Evolutionary conservation across 768 basidiomycete genomes (phyloP).

Genomic region (Suillus variegatus): DNA sequence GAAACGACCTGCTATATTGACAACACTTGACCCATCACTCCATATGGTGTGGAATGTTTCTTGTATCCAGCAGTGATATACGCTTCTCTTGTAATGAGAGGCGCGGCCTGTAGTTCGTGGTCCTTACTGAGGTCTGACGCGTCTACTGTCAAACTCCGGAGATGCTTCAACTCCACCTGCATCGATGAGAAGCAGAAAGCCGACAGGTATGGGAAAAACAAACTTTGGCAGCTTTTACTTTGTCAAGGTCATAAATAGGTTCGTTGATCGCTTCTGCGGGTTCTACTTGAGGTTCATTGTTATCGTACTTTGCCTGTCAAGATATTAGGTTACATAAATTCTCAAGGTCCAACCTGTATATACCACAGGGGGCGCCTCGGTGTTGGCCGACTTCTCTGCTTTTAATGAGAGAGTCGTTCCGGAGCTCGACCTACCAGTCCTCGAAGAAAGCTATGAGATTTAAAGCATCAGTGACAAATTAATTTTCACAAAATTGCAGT

Average conservation of each 20-base stretch:
- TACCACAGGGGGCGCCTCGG: neutral
- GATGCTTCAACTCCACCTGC: constrained; percentile 9
- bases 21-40: constrained; percentile 48
- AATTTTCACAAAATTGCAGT: neutral
- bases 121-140: constrained; percentile 4
- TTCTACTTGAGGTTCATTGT: neutral
- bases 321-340: neutral
- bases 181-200: neutral
- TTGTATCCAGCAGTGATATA: constrained; percentile 23
- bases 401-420: neutral
- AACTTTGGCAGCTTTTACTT: constrained; percentile 2
- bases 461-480: neutral
- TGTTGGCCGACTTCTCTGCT: neutral
- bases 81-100: constrained; percentile 45
- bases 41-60: constrained; percentile 45
- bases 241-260: neutral
- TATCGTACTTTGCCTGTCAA: neutral
- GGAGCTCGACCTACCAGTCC: neutral
- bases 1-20: constrained; percentile 37
- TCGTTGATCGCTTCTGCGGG: neutral
- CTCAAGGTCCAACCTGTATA: neutral
- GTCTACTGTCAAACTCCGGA: neutral
- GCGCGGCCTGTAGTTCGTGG: constrained; percentile 34
- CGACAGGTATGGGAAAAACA: neutral
- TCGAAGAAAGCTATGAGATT: neutral